These are phyloP conservation scores for Coniochaeta hoffmannii DNA, from an alignment of 2,329 filamentous ascomycete genomes.

Conservation along the genomic window DNA sequence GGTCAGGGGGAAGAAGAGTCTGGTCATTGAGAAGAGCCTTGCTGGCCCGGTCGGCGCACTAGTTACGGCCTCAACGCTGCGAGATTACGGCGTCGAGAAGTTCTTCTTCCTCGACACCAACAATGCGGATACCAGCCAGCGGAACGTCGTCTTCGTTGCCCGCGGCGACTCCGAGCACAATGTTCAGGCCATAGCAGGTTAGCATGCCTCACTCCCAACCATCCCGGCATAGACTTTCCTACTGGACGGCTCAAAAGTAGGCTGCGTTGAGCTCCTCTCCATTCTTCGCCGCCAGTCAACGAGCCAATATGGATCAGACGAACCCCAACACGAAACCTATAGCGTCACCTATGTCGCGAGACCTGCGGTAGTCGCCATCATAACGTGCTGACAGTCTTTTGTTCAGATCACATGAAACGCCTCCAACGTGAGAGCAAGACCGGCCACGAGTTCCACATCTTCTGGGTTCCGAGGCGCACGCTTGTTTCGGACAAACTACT, in stretches of 20 bases:
- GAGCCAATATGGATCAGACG: slow-evolving; percentile 9
- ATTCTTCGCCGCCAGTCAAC: slow-evolving; percentile 8
- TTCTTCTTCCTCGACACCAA: slow-evolving; percentile 95
- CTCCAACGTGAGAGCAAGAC: slow-evolving; percentile 81
- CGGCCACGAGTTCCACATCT: slow-evolving; percentile 93
- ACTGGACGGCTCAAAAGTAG: slow-evolving; percentile 41
- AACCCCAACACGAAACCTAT: slow-evolving; percentile 22
- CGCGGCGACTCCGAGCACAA: slow-evolving; percentile 83
- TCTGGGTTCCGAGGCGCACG: slow-evolving; percentile 91
- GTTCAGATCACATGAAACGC: slow-evolving; percentile 79
- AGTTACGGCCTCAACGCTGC: slow-evolving; percentile 89
- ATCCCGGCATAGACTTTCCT: neutral
- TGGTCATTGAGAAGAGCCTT: slow-evolving; percentile 85
- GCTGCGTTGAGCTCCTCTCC: slow-evolving; percentile 42
- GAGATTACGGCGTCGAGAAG: slow-evolving; percentile 97
- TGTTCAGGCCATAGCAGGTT: slow-evolving; percentile 83
- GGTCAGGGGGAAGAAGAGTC: slow-evolving; percentile 98
- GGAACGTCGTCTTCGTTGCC: slow-evolving; percentile 90
- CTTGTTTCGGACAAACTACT: slow-evolving; percentile 85
- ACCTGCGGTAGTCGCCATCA: slow-evolving; percentile 41
- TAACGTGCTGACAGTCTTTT: slow-evolving; percentile 46
- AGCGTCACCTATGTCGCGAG: slow-evolving; percentile 25
- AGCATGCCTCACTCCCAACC: slow-evolving; percentile 21
- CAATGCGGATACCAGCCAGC: slow-evolving; percentile 89
- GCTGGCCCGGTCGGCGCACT: slow-evolving; percentile 85